These are phyloP conservation scores for Globisporangium carolinianum DNA, from an alignment of 352 stramenopile species.

Conservation along the genomic window DNA sequence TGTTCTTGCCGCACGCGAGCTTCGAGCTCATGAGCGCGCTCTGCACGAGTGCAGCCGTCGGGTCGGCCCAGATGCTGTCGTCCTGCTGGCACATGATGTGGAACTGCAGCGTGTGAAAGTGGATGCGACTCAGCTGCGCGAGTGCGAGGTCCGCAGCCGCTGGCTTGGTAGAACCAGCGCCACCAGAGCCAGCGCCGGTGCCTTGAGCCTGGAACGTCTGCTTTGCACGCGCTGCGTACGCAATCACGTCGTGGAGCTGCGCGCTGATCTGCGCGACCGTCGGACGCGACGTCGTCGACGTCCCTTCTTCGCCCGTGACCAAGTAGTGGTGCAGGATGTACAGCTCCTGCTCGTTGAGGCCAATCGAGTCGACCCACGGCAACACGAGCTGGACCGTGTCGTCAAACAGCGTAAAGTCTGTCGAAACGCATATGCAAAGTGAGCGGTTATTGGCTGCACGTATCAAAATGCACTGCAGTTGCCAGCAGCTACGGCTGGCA, in stretches of 20 bases:
- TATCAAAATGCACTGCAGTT: neutral
- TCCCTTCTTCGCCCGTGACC: slow-evolving; percentile 63
- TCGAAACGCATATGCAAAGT: neutral
- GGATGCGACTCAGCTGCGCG: slow-evolving; percentile 64
- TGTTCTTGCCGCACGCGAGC: slow-evolving; percentile 63
- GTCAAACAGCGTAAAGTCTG: slow-evolving; percentile 79
- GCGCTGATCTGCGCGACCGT: slow-evolving; percentile 65
- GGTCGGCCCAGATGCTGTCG: slow-evolving; percentile 57
- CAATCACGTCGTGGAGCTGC: slow-evolving; percentile 67
- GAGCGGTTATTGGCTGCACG: neutral
- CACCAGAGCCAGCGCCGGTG: slow-evolving; percentile 8
- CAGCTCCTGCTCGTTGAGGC: slow-evolving; percentile 80
- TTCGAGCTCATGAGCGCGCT: slow-evolving; percentile 80
- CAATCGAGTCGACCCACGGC: slow-evolving; percentile 73
- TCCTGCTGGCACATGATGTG: slow-evolving; percentile 78
- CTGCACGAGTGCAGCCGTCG: slow-evolving; percentile 62
- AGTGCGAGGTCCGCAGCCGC: slow-evolving; percentile 26
- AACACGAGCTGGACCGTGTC: slow-evolving; percentile 73
- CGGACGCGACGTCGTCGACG: slow-evolving; percentile 65
- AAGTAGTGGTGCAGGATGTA: slow-evolving; percentile 81
- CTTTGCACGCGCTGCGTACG: slow-evolving; percentile 42
- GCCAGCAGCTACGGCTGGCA: no score
- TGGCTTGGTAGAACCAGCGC: neutral
- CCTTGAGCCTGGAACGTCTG: slow-evolving; percentile 27
- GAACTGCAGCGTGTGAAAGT: slow-evolving; percentile 85